phyloP scores from a whole-genome alignment of 2,329 filamentous ascomycete genomes.

The Trichophyton schoenleinii region DNA sequence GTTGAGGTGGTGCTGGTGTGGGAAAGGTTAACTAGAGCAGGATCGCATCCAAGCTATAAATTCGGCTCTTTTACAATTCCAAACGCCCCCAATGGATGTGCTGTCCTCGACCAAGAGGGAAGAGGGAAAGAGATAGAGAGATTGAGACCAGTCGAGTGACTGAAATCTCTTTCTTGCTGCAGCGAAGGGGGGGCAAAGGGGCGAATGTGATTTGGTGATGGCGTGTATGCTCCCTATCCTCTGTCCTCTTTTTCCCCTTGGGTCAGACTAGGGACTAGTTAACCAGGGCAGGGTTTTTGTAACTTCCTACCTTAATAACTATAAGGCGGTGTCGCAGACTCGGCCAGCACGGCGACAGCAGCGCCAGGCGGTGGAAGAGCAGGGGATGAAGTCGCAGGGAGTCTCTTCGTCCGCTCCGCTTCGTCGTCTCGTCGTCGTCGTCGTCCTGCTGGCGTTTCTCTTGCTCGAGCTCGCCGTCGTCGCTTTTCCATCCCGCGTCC shows the following conservation, averaged over 20 bases:
- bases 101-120: not conserved
- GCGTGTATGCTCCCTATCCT: not conserved
- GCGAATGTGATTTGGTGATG: not conserved
- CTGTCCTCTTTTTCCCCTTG: not conserved
- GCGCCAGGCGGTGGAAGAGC: not conserved
- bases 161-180: not conserved
- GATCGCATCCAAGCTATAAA: not conserved
- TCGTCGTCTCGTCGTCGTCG: not conserved
- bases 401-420: not conserved
- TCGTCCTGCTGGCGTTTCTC: not conserved
- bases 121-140: not conserved
- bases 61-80: not conserved
- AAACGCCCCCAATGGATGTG: not conserved
- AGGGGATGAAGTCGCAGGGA: not conserved
- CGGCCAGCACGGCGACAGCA: not conserved
- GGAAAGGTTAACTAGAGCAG: not conserved
- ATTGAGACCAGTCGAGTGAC: not conserved
- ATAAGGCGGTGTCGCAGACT: not conserved
- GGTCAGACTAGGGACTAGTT: not conserved
- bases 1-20: no score
- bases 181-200: not conserved
- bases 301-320: not conserved
- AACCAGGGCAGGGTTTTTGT: constrained; percentile 1
- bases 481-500: not conserved
- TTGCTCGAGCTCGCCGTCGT: not conserved